A percentile compares a stretch with the other conserved stretches of the same genome.
phyloP scores from a whole-genome alignment of 768 basidiomycete genomes.

The Cubamyces lactineus region DNA sequence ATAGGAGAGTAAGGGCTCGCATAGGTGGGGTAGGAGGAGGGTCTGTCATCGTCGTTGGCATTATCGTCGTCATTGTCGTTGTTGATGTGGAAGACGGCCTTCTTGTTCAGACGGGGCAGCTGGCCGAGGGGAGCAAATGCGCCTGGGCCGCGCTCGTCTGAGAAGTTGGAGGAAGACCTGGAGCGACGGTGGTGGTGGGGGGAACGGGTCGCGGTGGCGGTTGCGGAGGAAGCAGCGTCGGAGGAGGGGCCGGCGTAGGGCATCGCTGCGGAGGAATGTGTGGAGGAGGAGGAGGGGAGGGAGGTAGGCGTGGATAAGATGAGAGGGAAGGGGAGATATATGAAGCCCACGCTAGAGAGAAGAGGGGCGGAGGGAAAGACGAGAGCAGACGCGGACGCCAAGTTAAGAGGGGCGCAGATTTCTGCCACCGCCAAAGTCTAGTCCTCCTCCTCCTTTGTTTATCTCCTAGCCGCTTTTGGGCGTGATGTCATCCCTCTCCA shows the following conservation, averaged over 20 bases:
- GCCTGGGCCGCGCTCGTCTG: conserved; percentile 47
- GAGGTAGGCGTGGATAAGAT: conserved; percentile 2
- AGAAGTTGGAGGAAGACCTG: conserved; percentile 38
- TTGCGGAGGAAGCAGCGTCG: conserved; percentile 10
- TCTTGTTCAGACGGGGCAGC: conserved; percentile 48
- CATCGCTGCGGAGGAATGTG: conserved; percentile 22
- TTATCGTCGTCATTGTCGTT: conserved; percentile 42
- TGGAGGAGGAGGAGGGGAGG: neutral
- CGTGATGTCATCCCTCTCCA: conserved; percentile 12
- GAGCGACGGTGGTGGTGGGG: conserved; percentile 34
- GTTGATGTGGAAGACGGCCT: conserved; percentile 31
- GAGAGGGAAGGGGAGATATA: neutral
- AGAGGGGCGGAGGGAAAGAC: neutral
- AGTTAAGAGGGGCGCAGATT: conserved; percentile 1
- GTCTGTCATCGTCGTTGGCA: conserved; percentile 30
- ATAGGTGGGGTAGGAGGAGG: conserved; percentile 27
- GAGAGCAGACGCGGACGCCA: neutral
- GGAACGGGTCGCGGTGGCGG: conserved; percentile 27
- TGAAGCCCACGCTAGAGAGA: neutral
- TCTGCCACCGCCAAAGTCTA: neutral
- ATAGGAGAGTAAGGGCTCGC: conserved; percentile 24
- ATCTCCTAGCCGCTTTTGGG: neutral
- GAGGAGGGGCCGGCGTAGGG: conserved; percentile 33
- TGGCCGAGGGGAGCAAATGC: conserved; percentile 51
- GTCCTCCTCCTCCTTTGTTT: conserved; percentile 1